phyloP scores from a whole-genome alignment of 148 eudicot genomes.

The Chenopodium quinoa region DNA sequence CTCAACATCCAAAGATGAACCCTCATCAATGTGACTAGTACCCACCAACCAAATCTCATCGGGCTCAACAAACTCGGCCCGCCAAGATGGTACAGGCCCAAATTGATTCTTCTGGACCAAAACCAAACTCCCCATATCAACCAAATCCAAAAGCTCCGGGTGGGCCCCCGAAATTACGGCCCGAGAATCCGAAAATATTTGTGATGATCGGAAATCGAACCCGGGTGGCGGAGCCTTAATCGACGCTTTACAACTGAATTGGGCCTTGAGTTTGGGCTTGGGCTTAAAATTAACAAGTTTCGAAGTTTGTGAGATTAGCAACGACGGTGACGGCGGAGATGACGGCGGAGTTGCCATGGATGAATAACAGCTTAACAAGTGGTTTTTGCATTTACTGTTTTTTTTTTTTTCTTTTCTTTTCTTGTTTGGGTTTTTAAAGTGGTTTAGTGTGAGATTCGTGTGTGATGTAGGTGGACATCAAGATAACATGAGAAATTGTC shows the following conservation, averaged over 20 bases:
- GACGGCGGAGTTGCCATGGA: conserved; percentile 24
- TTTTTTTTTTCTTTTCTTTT: too few species aligned
- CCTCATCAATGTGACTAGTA: conserved; percentile 58
- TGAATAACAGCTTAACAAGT: not conserved
- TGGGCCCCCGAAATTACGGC: conserved; percentile 44
- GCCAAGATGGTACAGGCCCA: conserved; percentile 88
- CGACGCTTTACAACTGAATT: conserved; percentile 15
- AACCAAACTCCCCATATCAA: conserved; percentile 56
- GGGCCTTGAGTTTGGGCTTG: not conserved
- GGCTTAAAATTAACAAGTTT: not conserved
- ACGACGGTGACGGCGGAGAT: not conserved
- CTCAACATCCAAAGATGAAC: conserved; percentile 59
- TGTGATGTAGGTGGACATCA: too few species aligned
- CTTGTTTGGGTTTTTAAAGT: too few species aligned
- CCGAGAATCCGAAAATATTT: conserved; percentile 39
- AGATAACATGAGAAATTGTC: too few species aligned
- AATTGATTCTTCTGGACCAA: conserved; percentile 55
- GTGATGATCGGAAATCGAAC: conserved; percentile 54
- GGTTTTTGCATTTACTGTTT: too few species aligned
- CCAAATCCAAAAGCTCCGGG: conserved; percentile 73
- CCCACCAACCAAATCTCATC: conserved; percentile 85
- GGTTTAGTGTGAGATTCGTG: too few species aligned
- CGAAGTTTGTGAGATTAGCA: conserved; percentile 1
- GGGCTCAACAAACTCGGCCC: conserved; percentile 84
- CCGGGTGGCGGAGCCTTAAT: conserved; percentile 62